Evolutionary conservation across 192 early-diverging fungal genomes (phyloP), one percentile per base, ranked within the genome.

Genomic region (Linnemannia exigua): DNA sequence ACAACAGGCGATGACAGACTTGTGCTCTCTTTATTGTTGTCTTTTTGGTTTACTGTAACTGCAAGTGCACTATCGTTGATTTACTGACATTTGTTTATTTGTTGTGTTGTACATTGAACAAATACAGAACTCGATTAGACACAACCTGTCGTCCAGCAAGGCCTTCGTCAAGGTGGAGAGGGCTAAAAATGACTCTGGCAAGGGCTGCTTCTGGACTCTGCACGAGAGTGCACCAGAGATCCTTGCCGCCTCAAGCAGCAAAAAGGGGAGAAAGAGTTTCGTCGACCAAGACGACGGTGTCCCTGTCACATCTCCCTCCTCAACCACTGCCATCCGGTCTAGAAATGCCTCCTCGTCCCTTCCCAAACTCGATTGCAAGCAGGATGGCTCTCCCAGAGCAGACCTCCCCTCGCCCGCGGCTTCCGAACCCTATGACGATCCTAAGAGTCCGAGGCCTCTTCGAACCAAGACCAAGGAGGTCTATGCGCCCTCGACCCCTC

Each of bases 121-220:
- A 15, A 63, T 63, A 63, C 84, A 97, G 93, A 98, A 98, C 89
- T 96, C 97, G 1, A 95, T 98, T 68, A 89, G 97, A n/a, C 97
- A 98, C 83, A 97, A 97, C 76, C 89, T 98, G 22, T 96, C 95
- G 6, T 89, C 97, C 15, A 98, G 98, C 82, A 92, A 93, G 66
- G 92, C 90, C 33, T 98, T 98, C 80, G 88, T 90, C 47, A 94
- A 95, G 70, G 89, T 97, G 11, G 89, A 95, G 9, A 90, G 95
- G 12, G 87, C 91, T 16, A 90, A 90, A 19, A 90, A 77, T 63
- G 94, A 91, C 67, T 89, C 88, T 66, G 95, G 93, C 25, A 94
- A 93, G 73, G 95, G 94, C 1, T 91, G 94, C 44, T 93, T 93
- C 85, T 94, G 94, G 95, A 92, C 92, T 6, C 88, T 94, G 58